These are phyloP conservation scores for Emydomyces testavorans DNA, from an alignment of 2,329 filamentous ascomycete genomes.

Conservation along the genomic window DNA sequence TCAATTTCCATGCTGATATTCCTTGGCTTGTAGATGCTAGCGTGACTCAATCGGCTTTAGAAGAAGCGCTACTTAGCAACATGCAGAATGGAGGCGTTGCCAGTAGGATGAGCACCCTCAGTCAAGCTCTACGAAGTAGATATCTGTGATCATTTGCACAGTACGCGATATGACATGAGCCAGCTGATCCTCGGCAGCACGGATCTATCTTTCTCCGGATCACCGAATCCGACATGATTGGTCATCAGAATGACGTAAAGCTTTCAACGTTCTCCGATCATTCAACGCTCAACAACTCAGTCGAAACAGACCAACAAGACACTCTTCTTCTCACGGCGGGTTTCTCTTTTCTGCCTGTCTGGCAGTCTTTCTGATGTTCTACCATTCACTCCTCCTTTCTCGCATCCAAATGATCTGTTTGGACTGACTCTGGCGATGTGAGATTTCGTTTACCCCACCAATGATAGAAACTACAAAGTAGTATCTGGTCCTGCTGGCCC, in stretches of 20 bases:
- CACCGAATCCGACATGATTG: neutral
- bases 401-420: neutral
- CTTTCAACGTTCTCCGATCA: neutral
- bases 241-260: conserved; percentile 6
- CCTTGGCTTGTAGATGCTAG: conserved; percentile 41
- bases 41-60: conserved; percentile 53
- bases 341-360: neutral
- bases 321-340: neutral
- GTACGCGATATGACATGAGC: neutral
- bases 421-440: conserved; percentile 1
- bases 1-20: conserved; percentile 10
- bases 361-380: neutral
- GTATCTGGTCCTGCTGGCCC: conserved; percentile 13
- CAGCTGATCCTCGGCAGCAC: neutral
- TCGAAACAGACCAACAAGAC: neutral
- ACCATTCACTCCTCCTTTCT: neutral
- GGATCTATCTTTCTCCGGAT: neutral
- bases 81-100: conserved; percentile 46
- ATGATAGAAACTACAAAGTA: conserved; percentile 16
- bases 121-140: conserved; percentile 44
- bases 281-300: neutral
- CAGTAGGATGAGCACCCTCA: conserved; percentile 41
- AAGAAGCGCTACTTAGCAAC: conserved; percentile 52
- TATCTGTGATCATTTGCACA: conserved; percentile 32
- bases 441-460: conserved; percentile 13